Percentiles rank a stretch among this genome's conserved stretches.
Conservation (phyloP, 106 monocot genomes). For the Chionographis japonica region DNA sequence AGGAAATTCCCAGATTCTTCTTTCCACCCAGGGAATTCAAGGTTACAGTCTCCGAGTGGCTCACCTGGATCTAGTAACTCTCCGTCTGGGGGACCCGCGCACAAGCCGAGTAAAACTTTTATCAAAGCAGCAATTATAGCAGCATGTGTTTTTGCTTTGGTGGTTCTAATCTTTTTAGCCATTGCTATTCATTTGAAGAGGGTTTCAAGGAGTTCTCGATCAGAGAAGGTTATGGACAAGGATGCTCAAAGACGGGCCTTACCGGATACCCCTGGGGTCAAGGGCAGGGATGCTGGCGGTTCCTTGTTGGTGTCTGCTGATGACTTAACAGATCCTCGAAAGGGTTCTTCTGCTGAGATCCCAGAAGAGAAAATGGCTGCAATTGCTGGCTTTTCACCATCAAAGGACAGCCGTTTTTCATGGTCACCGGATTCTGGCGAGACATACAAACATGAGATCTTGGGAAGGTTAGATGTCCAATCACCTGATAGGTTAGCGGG, state of each 20-base stretch:
- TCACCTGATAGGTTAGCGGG: slow-evolving; percentile 85
- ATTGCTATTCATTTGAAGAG: slow-evolving; percentile 53
- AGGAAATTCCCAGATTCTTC: slow-evolving; percentile 94
- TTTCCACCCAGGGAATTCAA: slow-evolving; percentile 91
- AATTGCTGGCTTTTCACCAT: slow-evolving; percentile 57
- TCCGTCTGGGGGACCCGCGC: slow-evolving; percentile 11
- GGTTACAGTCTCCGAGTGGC: slow-evolving; percentile 44
- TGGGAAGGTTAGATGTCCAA: slow-evolving; percentile 60
- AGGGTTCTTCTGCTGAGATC: slow-evolving; percentile 61
- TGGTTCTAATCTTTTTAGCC: slow-evolving; percentile 55
- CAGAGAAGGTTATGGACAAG: slow-evolving; percentile 51
- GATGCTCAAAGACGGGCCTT: slow-evolving; percentile 26
- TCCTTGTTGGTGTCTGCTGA: slow-evolving; percentile 61
- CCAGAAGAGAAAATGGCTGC: slow-evolving; percentile 53
- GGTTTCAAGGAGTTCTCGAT: slow-evolving; percentile 37
- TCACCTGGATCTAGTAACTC: slow-evolving; percentile 29
- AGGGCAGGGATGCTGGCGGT: slow-evolving; percentile 29
- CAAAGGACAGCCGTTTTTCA: slow-evolving; percentile 68
- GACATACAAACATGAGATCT: slow-evolving; percentile 32
- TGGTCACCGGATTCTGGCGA: slow-evolving; percentile 87
- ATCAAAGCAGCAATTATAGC: slow-evolving; percentile 52
- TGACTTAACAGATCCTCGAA: slow-evolving; percentile 48
- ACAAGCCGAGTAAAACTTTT: slow-evolving; percentile 30
- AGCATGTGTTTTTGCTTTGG: slow-evolving; percentile 36
- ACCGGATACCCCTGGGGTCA: slow-evolving; percentile 15